These are phyloP conservation scores for Candida sp. DNA, from an alignment of 1,139 yeast genomes.

Conservation along the genomic window DNA sequence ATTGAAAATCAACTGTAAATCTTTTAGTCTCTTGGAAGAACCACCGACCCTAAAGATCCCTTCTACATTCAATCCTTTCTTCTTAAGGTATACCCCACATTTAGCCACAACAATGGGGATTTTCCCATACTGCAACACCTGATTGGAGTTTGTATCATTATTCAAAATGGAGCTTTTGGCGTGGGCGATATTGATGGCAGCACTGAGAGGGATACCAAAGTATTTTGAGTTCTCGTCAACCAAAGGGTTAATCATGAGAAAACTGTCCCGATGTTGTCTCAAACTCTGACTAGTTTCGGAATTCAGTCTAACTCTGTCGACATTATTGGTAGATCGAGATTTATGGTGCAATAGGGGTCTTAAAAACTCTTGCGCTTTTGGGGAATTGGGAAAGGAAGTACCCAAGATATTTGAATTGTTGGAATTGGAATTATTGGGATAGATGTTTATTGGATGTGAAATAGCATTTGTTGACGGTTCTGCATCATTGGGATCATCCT, in stretches of 20 bases:
- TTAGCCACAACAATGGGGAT: slow-evolving; percentile 93
- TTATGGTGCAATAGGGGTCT: slow-evolving; percentile 50
- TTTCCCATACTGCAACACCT: slow-evolving; percentile 67
- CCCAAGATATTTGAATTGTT: neutral
- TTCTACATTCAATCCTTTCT: slow-evolving; percentile 72
- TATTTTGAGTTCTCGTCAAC: slow-evolving; percentile 53
- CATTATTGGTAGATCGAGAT: slow-evolving; percentile 48
- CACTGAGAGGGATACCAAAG: slow-evolving; percentile 80
- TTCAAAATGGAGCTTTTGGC: slow-evolving; percentile 68
- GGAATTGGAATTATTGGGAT: slow-evolving; percentile 6
- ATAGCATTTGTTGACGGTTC: slow-evolving; percentile 2
- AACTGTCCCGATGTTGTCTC: slow-evolving; percentile 56
- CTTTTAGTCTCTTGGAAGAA: slow-evolving; percentile 82
- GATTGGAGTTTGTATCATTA: slow-evolving; percentile 43
- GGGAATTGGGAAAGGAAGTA: slow-evolving; percentile 5
- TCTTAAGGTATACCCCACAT: slow-evolving; percentile 84
- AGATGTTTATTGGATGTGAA: slow-evolving; percentile 5
- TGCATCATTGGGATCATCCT: slow-evolving; percentile 19
- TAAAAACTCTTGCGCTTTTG: slow-evolving; percentile 28
- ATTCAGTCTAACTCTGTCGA: slow-evolving; percentile 29
- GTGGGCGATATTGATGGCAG: slow-evolving; percentile 70
- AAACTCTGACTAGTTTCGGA: slow-evolving; percentile 28
- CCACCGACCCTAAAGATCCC: slow-evolving; percentile 97
- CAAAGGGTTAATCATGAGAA: slow-evolving; percentile 43
- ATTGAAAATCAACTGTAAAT: slow-evolving; percentile 78